These are phyloP conservation scores for Sporisorium sorghi DNA, from an alignment of 1,284 basidiomycete species.

Conservation along the genomic window DNA sequence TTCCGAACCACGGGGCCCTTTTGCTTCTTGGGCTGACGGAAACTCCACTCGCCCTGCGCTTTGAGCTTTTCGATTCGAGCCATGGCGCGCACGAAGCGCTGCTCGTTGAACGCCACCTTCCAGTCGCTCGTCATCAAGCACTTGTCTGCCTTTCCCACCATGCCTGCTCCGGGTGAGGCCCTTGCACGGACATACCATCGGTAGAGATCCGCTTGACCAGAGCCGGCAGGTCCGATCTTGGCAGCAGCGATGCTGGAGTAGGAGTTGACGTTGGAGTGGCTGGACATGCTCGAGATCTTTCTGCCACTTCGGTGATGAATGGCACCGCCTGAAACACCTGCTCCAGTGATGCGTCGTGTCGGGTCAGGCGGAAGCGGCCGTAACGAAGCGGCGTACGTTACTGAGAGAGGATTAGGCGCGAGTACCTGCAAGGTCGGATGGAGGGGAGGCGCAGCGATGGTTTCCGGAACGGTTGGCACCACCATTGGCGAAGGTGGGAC, in stretches of 20 bases:
- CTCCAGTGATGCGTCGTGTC: conserved; percentile 61
- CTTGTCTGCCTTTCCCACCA: conserved; percentile 69
- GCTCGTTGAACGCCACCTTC: conserved; percentile 67
- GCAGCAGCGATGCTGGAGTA: conserved; percentile 44
- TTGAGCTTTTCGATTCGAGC: conserved; percentile 89
- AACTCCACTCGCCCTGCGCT: conserved; percentile 85
- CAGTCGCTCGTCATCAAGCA: conserved; percentile 67
- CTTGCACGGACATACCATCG: conserved; percentile 64
- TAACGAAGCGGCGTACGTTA: conserved; percentile 66
- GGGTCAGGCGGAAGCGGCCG: conserved; percentile 67
- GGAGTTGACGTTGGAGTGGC: conserved; percentile 38
- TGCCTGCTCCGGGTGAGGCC: conserved; percentile 61
- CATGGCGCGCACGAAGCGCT: conserved; percentile 76
- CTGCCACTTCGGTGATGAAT: conserved; percentile 61
- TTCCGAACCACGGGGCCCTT: conserved; percentile 83
- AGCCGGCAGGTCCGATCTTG: conserved; percentile 56
- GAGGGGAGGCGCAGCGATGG: conserved; percentile 38
- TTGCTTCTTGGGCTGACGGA: conserved; percentile 94
- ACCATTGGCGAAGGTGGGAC: conserved; percentile 44
- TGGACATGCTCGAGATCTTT: conserved; percentile 33
- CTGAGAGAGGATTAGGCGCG: conserved; percentile 65
- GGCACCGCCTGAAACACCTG: conserved; percentile 63
- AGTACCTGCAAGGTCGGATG: conserved; percentile 62
- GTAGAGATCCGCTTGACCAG: conserved; percentile 60
- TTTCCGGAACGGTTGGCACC: conserved; percentile 27